Base-by-base conservation (phyloP, 805 yeast genomes). In the Teunomyces stri region DNA sequence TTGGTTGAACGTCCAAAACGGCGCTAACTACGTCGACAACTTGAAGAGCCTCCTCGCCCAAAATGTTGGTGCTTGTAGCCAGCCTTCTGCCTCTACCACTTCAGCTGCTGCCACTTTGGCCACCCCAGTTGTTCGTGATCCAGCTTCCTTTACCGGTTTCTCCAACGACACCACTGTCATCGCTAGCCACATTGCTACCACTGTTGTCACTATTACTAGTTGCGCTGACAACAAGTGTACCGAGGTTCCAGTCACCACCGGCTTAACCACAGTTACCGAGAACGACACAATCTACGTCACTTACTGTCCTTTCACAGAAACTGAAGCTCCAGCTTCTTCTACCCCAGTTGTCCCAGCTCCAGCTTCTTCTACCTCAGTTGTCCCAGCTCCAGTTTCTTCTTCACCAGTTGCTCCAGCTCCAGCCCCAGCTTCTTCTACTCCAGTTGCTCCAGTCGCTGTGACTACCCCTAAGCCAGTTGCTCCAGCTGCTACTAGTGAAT, bases 1-100 rank as follows among this genome's bases (percentile, higher is more conserved):
- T 15, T 76, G 77, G 57, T 65, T 72, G 49, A 75, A 79, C 53
- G 44, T 42, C 21, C 70, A 75, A 45, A 57, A 29, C 27, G 44
- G 43, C 13, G 30, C 6, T 11, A 44, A 27, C 39, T 43, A 33
- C 34, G 41, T 22, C 5, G 40, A 43, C 18, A 6, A 18, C 5
- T 11, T 43, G 33, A 43, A 43, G 34, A 30, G 30, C 25, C 27
- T 31, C 13, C 33, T 39, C 13, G 62, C 60, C 25, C 27, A 37
- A 10, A 37, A 22, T 11, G 20, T 29, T 21, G 25, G 10, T 18
- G 39, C 39, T 5, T 20, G 25, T 6, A 20, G 28, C 13, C 1
- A 15, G 7, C 13, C 38, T 18, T 15, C 38, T 18, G 25, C 25
- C 25, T 21, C 25, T 6, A 4, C 25, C 7, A 21, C 40, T 9